Evolutionary conservation across 768 basidiomycete species (phyloP).

Genomic region (Podaxis mareebaensis): DNA sequence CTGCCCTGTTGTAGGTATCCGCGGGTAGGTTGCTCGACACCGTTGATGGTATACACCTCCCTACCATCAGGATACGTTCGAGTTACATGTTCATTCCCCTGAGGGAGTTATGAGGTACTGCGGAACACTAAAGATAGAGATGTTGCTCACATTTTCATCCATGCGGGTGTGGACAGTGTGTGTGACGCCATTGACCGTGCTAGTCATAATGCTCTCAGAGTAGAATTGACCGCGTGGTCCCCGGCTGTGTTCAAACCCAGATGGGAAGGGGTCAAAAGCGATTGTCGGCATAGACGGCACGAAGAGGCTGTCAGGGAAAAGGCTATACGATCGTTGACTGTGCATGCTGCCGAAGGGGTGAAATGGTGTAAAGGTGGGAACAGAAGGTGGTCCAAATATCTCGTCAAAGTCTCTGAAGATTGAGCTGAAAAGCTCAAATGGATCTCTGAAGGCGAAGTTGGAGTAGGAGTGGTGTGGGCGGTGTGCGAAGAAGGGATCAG

Average conservation of each 20-base stretch:
- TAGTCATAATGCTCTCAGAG: conserved; percentile 56
- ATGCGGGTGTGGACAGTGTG: conserved; percentile 54
- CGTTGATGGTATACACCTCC: conserved; percentile 67
- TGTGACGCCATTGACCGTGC: conserved; percentile 68
- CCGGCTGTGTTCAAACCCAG: conserved; percentile 21
- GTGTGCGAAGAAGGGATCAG: conserved; percentile 42
- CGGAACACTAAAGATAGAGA: conserved; percentile 3
- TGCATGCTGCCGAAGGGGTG: conserved; percentile 1
- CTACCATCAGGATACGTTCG: conserved; percentile 68
- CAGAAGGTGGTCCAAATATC: conserved; percentile 24
- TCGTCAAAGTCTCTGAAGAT: conserved; percentile 54
- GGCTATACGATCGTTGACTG: background rate
- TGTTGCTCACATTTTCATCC: conserved; percentile 56
- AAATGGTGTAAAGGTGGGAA: conserved; percentile 1
- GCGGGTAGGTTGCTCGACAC: conserved; percentile 47
- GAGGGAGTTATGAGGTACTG: conserved; percentile 14
- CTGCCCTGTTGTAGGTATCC: conserved; percentile 26
- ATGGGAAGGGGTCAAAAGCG: conserved; percentile 7
- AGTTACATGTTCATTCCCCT: conserved; percentile 79
- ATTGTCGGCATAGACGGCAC: conserved; percentile 15
- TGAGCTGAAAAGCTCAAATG: conserved; percentile 71
- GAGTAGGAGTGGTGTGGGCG: conserved; percentile 30
- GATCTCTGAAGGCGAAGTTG: conserved; percentile 64
- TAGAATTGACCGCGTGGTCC: conserved; percentile 35
- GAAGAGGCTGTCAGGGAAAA: conserved; percentile 11